Evolutionary conservation across 1,284 basidiomycete genomes (phyloP).

Genomic region (Marasmius oreades): DNA sequence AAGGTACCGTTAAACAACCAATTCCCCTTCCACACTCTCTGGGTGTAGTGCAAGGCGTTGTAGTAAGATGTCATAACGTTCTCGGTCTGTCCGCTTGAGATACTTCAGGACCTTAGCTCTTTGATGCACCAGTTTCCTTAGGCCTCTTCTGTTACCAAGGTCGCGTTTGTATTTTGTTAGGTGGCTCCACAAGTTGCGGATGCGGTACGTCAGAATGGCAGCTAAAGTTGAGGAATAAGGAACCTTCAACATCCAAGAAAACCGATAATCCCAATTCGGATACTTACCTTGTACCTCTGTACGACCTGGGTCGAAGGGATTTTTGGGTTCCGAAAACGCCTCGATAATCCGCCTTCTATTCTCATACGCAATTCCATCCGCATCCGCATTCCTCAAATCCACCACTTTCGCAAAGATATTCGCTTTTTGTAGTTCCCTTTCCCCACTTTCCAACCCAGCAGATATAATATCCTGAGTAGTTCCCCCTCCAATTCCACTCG

Average conservation of each 20-base stretch:
- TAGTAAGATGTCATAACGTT: slow-evolving; percentile 74
- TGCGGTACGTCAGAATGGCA: slow-evolving; percentile 83
- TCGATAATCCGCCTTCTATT: slow-evolving; percentile 80
- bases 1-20: slow-evolving; percentile 55
- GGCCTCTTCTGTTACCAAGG: slow-evolving; percentile 69
- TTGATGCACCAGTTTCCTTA: slow-evolving; percentile 77
- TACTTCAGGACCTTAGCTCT: slow-evolving; percentile 85
- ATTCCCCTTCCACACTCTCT: slow-evolving; percentile 85
- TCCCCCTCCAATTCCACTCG: slow-evolving; percentile 15
- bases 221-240: slow-evolving; percentile 43
- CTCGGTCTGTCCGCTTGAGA: slow-evolving; percentile 62
- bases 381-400: slow-evolving; percentile 86
- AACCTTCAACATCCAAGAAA: not conserved
- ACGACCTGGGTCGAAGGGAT: slow-evolving; percentile 76
- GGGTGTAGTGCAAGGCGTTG: slow-evolving; percentile 76
- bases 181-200: slow-evolving; percentile 81
- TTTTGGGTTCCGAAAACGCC: slow-evolving; percentile 71
- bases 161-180: slow-evolving; percentile 71
- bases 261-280: not conserved
- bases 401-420: slow-evolving; percentile 68
- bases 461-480: slow-evolving; percentile 15
- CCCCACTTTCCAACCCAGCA: slow-evolving; percentile 20
- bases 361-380: slow-evolving; percentile 80
- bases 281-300: slow-evolving; percentile 84
- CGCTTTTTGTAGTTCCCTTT: slow-evolving; percentile 55